Conservation (phyloP, 1,139 yeast genomes). For the Pichia norvegensis region DNA sequence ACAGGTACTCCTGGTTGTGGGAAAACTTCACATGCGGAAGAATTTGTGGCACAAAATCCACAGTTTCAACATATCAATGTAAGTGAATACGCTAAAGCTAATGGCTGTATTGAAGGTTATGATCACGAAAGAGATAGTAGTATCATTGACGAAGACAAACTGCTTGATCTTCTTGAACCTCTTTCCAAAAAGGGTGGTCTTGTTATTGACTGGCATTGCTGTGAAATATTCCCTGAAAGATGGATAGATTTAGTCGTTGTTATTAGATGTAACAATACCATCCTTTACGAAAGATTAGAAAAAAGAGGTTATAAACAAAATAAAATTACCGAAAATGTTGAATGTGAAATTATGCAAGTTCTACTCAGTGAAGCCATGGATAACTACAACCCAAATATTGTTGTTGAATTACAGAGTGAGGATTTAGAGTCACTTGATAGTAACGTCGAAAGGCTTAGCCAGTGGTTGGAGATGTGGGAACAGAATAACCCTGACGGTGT, state of each 20-base stretch:
- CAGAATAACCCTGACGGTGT: constrained; percentile 42
- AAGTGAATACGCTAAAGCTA: constrained; percentile 74
- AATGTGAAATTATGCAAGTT: constrained; percentile 96
- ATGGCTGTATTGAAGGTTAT: constrained; percentile 72
- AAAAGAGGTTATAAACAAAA: constrained; percentile 68
- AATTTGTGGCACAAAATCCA: constrained; percentile 35
- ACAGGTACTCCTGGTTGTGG: constrained; percentile 99
- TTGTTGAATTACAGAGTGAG: constrained; percentile 71
- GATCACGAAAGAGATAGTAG: constrained; percentile 80
- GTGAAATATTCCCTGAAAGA: constrained; percentile 90
- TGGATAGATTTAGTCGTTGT: constrained; percentile 89
- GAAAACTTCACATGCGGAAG: constrained; percentile 75
- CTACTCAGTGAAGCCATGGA: constrained; percentile 81
- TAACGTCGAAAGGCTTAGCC: constrained; percentile 65
- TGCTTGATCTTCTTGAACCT: constrained; percentile 74
- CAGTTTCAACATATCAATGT: constrained; percentile 54
- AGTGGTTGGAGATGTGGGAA: constrained; percentile 74
- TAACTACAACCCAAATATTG: constrained; percentile 68
- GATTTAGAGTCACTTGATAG: constrained; percentile 67
- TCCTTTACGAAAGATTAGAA: constrained; percentile 65
- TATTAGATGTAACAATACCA: constrained; percentile 64
- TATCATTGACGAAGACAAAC: constrained; percentile 86
- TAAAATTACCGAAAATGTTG: constrained; percentile 85
- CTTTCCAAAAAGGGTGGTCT: constrained; percentile 77
- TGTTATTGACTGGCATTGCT: constrained; percentile 93